Conservation (phyloP, 345 rosid species). For the Odontarrhena argentea region DNA sequence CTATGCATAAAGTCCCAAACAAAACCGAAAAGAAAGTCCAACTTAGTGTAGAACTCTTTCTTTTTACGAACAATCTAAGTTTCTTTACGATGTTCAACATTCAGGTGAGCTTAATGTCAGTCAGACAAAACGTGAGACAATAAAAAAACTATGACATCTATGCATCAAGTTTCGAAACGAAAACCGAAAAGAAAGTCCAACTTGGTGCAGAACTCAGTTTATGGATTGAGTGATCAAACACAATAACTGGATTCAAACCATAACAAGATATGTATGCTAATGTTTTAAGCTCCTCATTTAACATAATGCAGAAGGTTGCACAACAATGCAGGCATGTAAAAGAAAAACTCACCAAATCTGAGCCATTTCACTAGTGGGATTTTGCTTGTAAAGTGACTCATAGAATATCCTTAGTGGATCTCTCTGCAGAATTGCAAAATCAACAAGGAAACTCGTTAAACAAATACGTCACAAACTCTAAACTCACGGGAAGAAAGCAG, state of each 20-base stretch:
- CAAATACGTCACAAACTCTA: constrained; percentile 2
- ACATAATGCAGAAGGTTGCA: constrained; percentile 4
- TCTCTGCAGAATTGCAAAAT: constrained; percentile 61
- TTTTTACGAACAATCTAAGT: neutral
- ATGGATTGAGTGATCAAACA: constrained; percentile 10
- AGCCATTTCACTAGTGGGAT: constrained; percentile 89
- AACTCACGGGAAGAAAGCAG: neutral
- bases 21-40: constrained; percentile 3
- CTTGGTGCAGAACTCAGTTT: neutral
- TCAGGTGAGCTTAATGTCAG: constrained; percentile 10
- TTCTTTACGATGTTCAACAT: neutral
- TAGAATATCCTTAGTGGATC: constrained; percentile 91
- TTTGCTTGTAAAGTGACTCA: constrained; percentile 74
- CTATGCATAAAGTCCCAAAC: constrained; percentile 2
- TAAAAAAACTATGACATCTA: constrained; percentile 15
- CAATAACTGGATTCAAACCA: constrained; percentile 11
- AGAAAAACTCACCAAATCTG: constrained; percentile 75
- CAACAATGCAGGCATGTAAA: neutral
- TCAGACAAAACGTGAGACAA: constrained; percentile 15
- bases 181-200: constrained; percentile 1
- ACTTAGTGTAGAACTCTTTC: neutral
- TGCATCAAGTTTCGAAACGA: neutral
- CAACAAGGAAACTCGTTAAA: constrained; percentile 3
- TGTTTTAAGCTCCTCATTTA: neutral
- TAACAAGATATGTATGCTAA: neutral